A percentile compares a stretch with the other conserved stretches of the same genome.
Conservation (phyloP, 768 basidiomycete species). For the Rhizopogon rudus region DNA sequence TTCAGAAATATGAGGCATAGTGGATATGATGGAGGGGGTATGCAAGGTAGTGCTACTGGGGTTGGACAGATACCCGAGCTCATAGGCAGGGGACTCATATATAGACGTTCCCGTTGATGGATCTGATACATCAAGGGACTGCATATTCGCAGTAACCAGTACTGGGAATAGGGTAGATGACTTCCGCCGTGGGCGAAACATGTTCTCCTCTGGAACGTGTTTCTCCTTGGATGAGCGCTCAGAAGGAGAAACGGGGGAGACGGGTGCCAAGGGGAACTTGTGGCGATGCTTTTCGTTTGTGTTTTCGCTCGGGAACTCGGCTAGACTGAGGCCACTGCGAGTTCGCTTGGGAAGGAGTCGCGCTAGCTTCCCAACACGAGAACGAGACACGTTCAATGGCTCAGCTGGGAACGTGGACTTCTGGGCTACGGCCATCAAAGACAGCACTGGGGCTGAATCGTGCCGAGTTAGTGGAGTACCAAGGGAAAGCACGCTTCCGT, state of each 20-base stretch:
- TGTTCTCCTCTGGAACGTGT: slow-evolving; percentile 25
- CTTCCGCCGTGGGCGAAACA: slow-evolving; percentile 30
- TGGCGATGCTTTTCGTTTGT: slow-evolving; percentile 18
- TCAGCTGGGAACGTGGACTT: slow-evolving; percentile 20
- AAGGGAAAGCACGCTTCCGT: slow-evolving; percentile 21
- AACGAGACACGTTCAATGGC: not conserved
- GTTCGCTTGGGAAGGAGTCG: slow-evolving; percentile 28
- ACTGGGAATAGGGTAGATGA: slow-evolving; percentile 27
- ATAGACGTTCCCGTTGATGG: slow-evolving; percentile 19
- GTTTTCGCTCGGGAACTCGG: slow-evolving; percentile 23
- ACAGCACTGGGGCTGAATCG: slow-evolving; percentile 7
- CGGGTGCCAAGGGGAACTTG: slow-evolving; percentile 19
- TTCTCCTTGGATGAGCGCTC: slow-evolving; percentile 22
- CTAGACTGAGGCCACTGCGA: slow-evolving; percentile 22
- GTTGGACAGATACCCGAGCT: slow-evolving; percentile 14
- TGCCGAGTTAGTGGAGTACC: not conserved
- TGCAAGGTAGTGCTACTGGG: slow-evolving; percentile 7
- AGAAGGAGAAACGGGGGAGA: not conserved
- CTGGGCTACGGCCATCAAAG: slow-evolving; percentile 18
- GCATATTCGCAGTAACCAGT: slow-evolving; percentile 22
- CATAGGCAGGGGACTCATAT: slow-evolving; percentile 25
- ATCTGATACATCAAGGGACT: slow-evolving; percentile 25
- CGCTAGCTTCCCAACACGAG: slow-evolving; percentile 18
- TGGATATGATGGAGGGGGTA: slow-evolving; percentile 10
- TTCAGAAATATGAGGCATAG: not conserved